Evolutionary conservation across 345 rosid species (phyloP).

Genomic region (Brassica incana): DNA sequence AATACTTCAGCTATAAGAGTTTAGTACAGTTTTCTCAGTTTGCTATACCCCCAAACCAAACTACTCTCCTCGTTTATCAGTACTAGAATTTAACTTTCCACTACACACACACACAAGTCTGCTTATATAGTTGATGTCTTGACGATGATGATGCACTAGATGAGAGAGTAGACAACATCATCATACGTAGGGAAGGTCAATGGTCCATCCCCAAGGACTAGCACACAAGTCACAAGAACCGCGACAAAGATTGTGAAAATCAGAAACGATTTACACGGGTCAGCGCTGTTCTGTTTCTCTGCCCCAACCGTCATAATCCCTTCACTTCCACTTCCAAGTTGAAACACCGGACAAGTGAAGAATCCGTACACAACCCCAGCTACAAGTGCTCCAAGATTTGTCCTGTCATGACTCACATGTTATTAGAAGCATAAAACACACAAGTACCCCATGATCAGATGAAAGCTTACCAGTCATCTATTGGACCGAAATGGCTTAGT

Average conservation of each 20-base stretch:
- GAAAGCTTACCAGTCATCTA: constrained; percentile 73
- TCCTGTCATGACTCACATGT: constrained; percentile 45
- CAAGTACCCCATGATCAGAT: neutral
- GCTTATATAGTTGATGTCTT: neutral
- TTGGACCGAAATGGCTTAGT: constrained; percentile 71
- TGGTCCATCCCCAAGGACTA: constrained; percentile 60
- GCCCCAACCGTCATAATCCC: constrained; percentile 41
- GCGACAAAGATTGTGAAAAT: constrained; percentile 53
- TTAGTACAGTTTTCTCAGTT: neutral
- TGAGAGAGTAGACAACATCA: constrained; percentile 43
- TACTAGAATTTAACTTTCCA: neutral
- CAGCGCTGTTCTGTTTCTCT: constrained; percentile 41
- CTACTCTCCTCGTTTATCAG: neutral
- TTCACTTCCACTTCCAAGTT: constrained; percentile 56
- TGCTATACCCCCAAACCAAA: constrained; percentile 16
- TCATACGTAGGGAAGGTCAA: constrained; percentile 42
- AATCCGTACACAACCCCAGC: constrained; percentile 66
- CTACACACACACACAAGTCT: neutral
- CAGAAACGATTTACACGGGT: constrained; percentile 64
- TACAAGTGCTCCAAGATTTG: constrained; percentile 71
- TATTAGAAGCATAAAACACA: neutral
- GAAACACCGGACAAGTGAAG: constrained; percentile 62
- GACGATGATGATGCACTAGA: constrained; percentile 37
- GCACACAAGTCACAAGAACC: constrained; percentile 44
- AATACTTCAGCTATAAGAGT: neutral